Evolutionary conservation across 352 stramenopile species (phyloP), one percentile per base, ranked within the genome.

Genomic region (Phytophthora syringae): DNA sequence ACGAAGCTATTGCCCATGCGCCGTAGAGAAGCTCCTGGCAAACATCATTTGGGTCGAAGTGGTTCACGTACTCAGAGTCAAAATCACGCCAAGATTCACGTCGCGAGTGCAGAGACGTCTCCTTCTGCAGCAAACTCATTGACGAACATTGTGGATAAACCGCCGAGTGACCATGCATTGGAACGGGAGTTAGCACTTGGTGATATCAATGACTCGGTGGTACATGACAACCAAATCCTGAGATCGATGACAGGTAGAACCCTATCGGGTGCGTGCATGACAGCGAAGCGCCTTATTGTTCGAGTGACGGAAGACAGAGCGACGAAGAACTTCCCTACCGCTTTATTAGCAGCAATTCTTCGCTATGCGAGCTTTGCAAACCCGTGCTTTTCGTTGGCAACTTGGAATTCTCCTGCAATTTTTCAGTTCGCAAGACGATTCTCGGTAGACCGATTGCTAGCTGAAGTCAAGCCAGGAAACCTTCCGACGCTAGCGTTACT

Each of bases 1-100:
- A 82, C 89, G 5, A 82, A 81, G 0, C 47, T 86, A 1, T 40
- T 90, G 12, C 79, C 84, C 2, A 84, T 83, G 67, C 55, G 64
- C 13, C 56, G 64, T 5, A 64, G 49, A 64, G 43, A 43, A 1
- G 21, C 34, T 22, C 45, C 27, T 32, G 27, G 27, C 9, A 32
- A 5, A 32, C n/a, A 32, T 32, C 5, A 32, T 10, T 10, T 32
- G 5, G 27, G 27, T 32, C 27, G 27, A 32, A 32, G 5, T 9
- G 5, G 9, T 32, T 32, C 27, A 32, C 27, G 27, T 10, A 32
- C 27, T 32, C 27, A 32, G 9, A 32, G 5, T n/a, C n/a, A n/a
- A n/a, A n/a, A n/a, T n/a, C n/a, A n/a, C n/a, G n/a, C n/a, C n/a
- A n/a, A n/a, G n/a, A n/a, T n/a, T n/a, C n/a, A n/a, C n/a, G n/a